Evolutionary conservation across 768 basidiomycete species (phyloP), one percentile per base, ranked within the genome.

Genomic region (Mycena rebaudengoi): DNA sequence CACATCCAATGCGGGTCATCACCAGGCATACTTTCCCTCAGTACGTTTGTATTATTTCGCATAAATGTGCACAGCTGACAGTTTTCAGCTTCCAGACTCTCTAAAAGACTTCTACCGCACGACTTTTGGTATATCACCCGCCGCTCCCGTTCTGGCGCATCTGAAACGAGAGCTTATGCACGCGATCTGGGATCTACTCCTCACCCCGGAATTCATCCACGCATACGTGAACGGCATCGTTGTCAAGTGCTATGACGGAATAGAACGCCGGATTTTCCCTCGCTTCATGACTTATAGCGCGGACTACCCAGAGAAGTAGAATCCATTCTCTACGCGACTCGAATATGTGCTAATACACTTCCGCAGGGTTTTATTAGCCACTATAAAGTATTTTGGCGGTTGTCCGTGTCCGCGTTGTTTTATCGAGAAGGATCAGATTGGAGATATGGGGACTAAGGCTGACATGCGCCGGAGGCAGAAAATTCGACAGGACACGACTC

Each of bases 291-390:
- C 69, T 4, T 77, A 78, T 53, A 71, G 73, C 1, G 78, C 78
- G 0, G 79, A 80, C 52, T 79, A 79, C 67, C 75, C 76, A 14
- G 74, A 80, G 55, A 78, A 78, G 78, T 79, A 63, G 33, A 68
- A 50, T 21, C n/a, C 40, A n/a, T n/a, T n/a, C n/a, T n/a, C n/a
- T n/a, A n/a, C n/a, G n/a, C n/a, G n/a, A n/a, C 25, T 35, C 29
- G 11, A 40, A n/a, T 44, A 16, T 4, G 5, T 13, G 33, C 14
- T 23, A 5, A n/a, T 57, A 29, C 28, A 20, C 41, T 50, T 26
- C 23, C 43, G 43, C 48, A 76, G 76, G 43, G 69, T 72, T 35
- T 16, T 35, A 35, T 35, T 44, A 30, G 25, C 54, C 0, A 63
- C 65, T 23, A 69, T 72, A 57, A 65, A 60, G 21, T 62, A 67